These are phyloP conservation scores for Dorcoceras hygrometricum DNA, from an alignment of 257 asterid species.

Conservation along the genomic window DNA sequence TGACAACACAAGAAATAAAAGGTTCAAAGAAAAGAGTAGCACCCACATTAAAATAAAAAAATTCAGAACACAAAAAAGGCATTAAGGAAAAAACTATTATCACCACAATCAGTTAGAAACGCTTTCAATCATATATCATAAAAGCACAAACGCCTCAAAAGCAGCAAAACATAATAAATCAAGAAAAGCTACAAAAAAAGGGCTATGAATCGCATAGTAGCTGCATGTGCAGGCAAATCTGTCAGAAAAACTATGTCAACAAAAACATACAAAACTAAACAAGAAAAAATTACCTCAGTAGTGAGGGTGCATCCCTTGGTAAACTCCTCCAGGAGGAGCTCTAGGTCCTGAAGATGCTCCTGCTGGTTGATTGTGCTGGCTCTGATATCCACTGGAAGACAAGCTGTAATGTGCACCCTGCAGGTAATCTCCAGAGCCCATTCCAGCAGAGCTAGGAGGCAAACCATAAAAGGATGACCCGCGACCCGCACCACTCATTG, in stretches of 20 bases:
- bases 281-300: slow-evolving; percentile 61
- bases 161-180: slow-evolving; percentile 1
- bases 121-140: slow-evolving; percentile 11
- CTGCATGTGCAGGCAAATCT: slow-evolving; percentile 9
- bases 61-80: neutral
- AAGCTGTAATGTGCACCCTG: slow-evolving; percentile 46
- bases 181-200: neutral
- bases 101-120: slow-evolving; percentile 2
- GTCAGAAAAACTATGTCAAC: neutral
- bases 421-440: slow-evolving; percentile 51
- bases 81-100: neutral
- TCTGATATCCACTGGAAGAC: slow-evolving; percentile 50
- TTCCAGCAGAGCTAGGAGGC: slow-evolving; percentile 54
- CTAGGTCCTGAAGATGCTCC: slow-evolving; percentile 54
- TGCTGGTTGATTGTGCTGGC: slow-evolving; percentile 52
- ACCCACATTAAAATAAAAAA: neutral
- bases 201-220: slow-evolving; percentile 16
- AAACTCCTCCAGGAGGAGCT: slow-evolving; percentile 61
- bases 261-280: neutral
- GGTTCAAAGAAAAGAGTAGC: slow-evolving; percentile 10
- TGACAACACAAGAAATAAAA: neutral
- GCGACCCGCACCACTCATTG: slow-evolving; percentile 45
- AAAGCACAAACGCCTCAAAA: slow-evolving; percentile 12
- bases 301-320: slow-evolving; percentile 67
- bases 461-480: slow-evolving; percentile 59